A percentile compares a stretch with the other conserved stretches of the same genome.
phyloP scores from a whole-genome alignment of 495 filamentous ascomycete genomes.

The Hypoxylon fragiforme region DNA sequence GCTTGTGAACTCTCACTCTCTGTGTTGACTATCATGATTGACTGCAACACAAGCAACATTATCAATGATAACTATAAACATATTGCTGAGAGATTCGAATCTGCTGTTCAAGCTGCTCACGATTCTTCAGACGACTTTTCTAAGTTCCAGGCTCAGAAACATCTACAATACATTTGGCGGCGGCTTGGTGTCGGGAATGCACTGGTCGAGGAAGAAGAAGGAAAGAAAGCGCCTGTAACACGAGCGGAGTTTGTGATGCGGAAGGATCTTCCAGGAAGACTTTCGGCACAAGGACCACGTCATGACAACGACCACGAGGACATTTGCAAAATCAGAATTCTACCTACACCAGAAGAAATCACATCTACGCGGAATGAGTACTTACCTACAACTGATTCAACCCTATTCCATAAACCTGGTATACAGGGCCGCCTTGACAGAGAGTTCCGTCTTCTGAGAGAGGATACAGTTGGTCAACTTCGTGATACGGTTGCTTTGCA shows the following conservation, averaged over 20 bases:
- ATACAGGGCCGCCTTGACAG: conserved; percentile 65
- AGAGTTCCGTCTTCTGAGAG: conserved; percentile 69
- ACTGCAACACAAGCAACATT: conserved; percentile 42
- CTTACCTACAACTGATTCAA: conserved; percentile 57
- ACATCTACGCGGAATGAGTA: conserved; percentile 56
- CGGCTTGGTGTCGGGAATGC: conserved; percentile 36
- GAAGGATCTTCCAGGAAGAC: conserved; percentile 54
- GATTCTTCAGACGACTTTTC: conserved; percentile 31
- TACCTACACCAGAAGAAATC: conserved; percentile 68
- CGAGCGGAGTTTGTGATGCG: conserved; percentile 44
- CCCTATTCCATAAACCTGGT: conserved; percentile 59
- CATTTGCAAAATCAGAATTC: conserved; percentile 62
- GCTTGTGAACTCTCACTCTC: conserved; percentile 35
- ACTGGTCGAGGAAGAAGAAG: conserved; percentile 2
- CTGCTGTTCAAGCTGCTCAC: conserved; percentile 7
- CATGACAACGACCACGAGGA: conserved; percentile 70
- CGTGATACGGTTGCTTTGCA: conserved; percentile 57
- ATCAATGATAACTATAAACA: conserved; percentile 33
- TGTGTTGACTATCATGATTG: conserved; percentile 37
- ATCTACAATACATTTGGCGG: conserved; percentile 33
- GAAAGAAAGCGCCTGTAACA: conserved; percentile 2
- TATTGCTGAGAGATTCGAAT: conserved; percentile 8
- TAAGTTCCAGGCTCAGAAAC: conserved; percentile 34
- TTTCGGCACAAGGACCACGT: conserved; percentile 56
- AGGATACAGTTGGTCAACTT: conserved; percentile 67